phyloP scores from a whole-genome alignment of 148 eudicot species.

The Vaccinium darrowii region DNA sequence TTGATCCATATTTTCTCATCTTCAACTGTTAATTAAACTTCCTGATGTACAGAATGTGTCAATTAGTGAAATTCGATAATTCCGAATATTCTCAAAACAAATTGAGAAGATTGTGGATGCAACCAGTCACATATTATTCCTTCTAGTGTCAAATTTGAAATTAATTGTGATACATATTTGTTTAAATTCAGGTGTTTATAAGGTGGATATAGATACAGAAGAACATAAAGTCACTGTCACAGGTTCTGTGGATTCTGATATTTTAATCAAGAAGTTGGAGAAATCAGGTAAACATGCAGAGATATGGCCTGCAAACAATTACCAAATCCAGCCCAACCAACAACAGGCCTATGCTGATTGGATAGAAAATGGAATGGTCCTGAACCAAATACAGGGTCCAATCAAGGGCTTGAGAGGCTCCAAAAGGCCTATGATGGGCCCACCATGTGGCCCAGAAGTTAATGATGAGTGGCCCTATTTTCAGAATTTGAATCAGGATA shows the following conservation, averaged over 20 bases:
- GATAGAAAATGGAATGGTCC: slow-evolving; percentile 17
- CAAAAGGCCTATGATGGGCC: neutral
- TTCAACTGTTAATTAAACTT: neutral
- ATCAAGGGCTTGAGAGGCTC: slow-evolving; percentile 13
- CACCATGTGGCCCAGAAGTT: neutral
- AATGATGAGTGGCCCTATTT: neutral
- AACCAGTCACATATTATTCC: neutral
- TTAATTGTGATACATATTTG: neutral
- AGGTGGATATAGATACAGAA: slow-evolving; percentile 50
- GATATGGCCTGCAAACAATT: slow-evolving; percentile 35
- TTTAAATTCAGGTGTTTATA: slow-evolving; percentile 48
- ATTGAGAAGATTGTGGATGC: neutral
- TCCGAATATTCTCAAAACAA: neutral
- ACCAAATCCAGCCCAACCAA: slow-evolving; percentile 23
- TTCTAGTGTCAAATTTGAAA: neutral
- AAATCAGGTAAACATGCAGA: slow-evolving; percentile 77
- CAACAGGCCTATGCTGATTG: neutral
- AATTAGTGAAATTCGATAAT: neutral
- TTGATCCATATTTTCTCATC: neutral
- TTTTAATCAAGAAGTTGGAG: slow-evolving; percentile 61
- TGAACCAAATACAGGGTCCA: slow-evolving; percentile 17
- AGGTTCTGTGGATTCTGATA: slow-evolving; percentile 44
- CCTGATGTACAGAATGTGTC: neutral
- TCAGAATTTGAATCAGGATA: slow-evolving; percentile 9
- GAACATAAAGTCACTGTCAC: slow-evolving; percentile 52